Evolutionary conservation across 805 yeast species (phyloP).

Genomic region (Grigorovia humatica): DNA sequence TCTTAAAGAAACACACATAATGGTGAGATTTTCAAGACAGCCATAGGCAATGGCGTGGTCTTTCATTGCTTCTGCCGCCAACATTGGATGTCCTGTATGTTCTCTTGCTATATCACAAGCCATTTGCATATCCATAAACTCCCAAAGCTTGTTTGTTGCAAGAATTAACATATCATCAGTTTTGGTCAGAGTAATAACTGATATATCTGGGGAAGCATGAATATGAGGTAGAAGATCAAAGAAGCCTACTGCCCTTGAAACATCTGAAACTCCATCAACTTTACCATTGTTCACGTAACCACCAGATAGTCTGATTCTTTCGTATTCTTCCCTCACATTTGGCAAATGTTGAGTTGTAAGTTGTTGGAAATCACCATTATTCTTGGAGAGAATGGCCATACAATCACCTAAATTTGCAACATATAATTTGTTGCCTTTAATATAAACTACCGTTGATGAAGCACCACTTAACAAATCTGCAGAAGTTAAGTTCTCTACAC

Average conservation of each 20-base stretch:
- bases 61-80: conserved; percentile 85
- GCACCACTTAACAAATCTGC: conserved; percentile 76
- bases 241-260: conserved; percentile 89
- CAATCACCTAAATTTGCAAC: conserved; percentile 90
- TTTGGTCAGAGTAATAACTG: conserved; percentile 46
- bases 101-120: conserved; percentile 87
- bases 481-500: conserved; percentile 43
- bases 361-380: conserved; percentile 69
- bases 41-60: conserved; percentile 95
- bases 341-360: conserved; percentile 80
- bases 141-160: conserved; percentile 82
- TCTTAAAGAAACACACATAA: conserved; percentile 65
- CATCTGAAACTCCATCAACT: conserved; percentile 70
- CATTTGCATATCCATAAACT: conserved; percentile 64
- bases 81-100: conserved; percentile 71
- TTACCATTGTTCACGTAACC: conserved; percentile 84
- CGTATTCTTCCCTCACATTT: conserved; percentile 63
- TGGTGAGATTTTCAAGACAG: conserved; percentile 65
- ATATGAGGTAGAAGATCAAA: conserved; percentile 78
- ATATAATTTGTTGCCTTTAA: conserved; percentile 58
- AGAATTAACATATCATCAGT: conserved; percentile 78
- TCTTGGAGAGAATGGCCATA: conserved; percentile 65
- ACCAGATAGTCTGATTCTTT: conserved; percentile 81
- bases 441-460: conserved; percentile 70
- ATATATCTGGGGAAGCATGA: conserved; percentile 76